These are phyloP conservation scores for Toxicodendron radicans DNA, from an alignment of 345 rosid genomes.

Conservation along the genomic window DNA sequence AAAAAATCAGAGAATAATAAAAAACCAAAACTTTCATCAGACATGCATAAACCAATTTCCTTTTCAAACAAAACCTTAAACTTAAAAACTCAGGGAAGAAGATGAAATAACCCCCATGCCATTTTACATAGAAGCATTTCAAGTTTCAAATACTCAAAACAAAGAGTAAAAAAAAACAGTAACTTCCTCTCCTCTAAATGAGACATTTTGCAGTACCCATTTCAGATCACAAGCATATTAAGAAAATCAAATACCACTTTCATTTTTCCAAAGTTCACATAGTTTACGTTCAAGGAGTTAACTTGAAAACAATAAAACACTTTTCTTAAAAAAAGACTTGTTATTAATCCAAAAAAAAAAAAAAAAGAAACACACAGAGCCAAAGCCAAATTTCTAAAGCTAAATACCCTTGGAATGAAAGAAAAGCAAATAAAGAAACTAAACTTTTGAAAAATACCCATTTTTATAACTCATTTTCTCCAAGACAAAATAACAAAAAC, in stretches of 20 bases:
- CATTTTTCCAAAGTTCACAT: background rate
- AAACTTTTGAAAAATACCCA: background rate
- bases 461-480: background rate
- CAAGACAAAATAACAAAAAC: background rate
- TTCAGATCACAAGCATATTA: background rate
- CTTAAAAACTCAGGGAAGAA: background rate
- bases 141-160: background rate
- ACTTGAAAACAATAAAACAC: too few species aligned
- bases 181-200: background rate
- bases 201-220: background rate
- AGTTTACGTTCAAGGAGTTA: background rate
- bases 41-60: background rate
- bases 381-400: background rate
- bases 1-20: background rate
- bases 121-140: background rate
- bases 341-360: too few species aligned
- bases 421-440: background rate
- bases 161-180: background rate
- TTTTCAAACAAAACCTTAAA: background rate
- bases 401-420: background rate
- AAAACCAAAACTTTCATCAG: background rate
- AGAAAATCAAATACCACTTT: background rate
- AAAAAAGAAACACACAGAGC: background rate
- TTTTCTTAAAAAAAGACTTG: too few species aligned
- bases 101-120: too few species aligned